Evolutionary conservation across 306 rosid genomes (phyloP).

Genomic region (Vicia villosa): DNA sequence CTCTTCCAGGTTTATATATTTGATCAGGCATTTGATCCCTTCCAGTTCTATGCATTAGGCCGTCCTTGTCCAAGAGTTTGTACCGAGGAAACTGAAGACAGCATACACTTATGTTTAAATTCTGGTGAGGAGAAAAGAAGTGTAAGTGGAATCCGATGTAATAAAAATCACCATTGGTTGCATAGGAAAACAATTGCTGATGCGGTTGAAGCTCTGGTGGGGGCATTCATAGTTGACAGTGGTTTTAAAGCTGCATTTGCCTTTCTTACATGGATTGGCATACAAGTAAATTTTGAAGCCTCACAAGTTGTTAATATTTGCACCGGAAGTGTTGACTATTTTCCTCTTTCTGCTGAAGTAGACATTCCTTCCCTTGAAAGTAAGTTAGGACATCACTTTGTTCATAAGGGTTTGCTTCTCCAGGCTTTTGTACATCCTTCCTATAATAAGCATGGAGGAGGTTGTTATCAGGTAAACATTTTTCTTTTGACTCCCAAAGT

Average conservation of each 20-base stretch:
- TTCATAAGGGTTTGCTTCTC: slow-evolving; percentile 75
- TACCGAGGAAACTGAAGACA: slow-evolving; percentile 52
- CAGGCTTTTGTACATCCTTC: slow-evolving; percentile 97
- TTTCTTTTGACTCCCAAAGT: slow-evolving; percentile 26
- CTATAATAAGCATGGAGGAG: slow-evolving; percentile 83
- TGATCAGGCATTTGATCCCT: slow-evolving; percentile 74
- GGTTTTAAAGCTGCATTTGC: slow-evolving; percentile 88
- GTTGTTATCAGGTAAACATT: slow-evolving; percentile 82
- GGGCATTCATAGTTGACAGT: slow-evolving; percentile 92
- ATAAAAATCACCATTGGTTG: slow-evolving; percentile 90
- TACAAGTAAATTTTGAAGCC: slow-evolving; percentile 67
- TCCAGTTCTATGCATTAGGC: slow-evolving; percentile 77
- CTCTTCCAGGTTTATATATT: slow-evolving; percentile 76
- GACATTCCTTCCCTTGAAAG: slow-evolving; percentile 64
- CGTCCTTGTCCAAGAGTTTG: slow-evolving; percentile 73
- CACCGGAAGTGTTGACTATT: slow-evolving; percentile 58
- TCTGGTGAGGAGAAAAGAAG: slow-evolving; percentile 36
- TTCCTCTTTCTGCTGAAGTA: slow-evolving; percentile 55
- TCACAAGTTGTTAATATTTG: slow-evolving; percentile 64
- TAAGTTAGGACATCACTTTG: slow-evolving; percentile 62
- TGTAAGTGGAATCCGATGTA: slow-evolving; percentile 54
- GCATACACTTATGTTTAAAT: slow-evolving; percentile 50
- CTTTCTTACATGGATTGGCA: slow-evolving; percentile 89
- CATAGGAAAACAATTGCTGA: slow-evolving; percentile 77
- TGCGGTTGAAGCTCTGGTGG: slow-evolving; percentile 92